Evolutionary conservation across 2,329 filamentous ascomycete genomes (phyloP), one percentile per base, ranked within the genome.

Genomic region (Colletotrichum tofieldiae): DNA sequence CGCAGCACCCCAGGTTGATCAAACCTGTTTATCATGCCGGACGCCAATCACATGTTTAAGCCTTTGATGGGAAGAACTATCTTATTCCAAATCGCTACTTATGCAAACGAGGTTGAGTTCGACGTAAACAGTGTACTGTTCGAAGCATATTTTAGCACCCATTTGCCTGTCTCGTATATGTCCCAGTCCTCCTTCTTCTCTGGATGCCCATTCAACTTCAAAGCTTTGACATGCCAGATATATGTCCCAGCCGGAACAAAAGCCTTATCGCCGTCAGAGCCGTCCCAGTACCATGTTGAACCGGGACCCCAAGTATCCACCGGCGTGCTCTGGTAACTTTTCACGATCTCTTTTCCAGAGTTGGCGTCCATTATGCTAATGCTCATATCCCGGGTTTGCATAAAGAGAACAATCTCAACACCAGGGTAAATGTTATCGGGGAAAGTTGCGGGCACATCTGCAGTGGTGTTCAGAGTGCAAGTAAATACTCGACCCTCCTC

Each of bases 251-350:
- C 49, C 1, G 68, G 56, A 5, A 67, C 26, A 20, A 43, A 61
- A 0, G 49, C 26, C 32, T 67, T 71, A n/a, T 67, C 52, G 2
- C 12, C 68, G 12, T 71, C 68, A 7, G 64, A 52, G 1, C 68
- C 68, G 2, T 71, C 56, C 68, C 68, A 67, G 12, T 67, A 71
- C 68, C 68, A 71, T 0, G 20, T 29, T 5, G 35, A n/a, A 2
- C 2, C 39, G 5, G n/a, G 41, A 1, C 56, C 58, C 64, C 68
- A 71, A 3, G 47, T 1, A 16, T 41, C 56, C 5, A 41, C 56
- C 0, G 68, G 51, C 9, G 68, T 32, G 2, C 63, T 51, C 35
- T 67, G 55, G 14, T 12, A 56, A 0, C 39, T 29, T 20, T 20
- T 29, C 1, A 32, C 18, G 1, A 62, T 16, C 16, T 37, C 56